Conservation (phyloP, 2,329 filamentous ascomycete genomes). For the Colletotrichum musicola region DNA sequence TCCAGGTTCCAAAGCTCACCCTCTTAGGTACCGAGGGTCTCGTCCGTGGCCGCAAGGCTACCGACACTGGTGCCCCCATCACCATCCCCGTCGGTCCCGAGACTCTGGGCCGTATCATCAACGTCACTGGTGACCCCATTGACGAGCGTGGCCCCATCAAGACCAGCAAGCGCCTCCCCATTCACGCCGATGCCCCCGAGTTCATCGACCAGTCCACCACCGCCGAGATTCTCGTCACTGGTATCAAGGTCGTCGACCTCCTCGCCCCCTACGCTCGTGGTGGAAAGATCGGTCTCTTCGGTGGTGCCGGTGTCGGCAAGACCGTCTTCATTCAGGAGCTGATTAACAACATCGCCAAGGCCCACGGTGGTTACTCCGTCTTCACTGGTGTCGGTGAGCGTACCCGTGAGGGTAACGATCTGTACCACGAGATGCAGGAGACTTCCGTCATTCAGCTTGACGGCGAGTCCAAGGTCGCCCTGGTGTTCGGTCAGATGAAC, state of each 20-base stretch:
- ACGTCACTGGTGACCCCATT: conserved; percentile 99
- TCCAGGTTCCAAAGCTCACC: conserved; percentile 36
- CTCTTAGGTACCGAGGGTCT: conserved; percentile 96
- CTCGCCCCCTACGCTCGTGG: conserved; percentile 99
- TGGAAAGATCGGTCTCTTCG: conserved; percentile 99
- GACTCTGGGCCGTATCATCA: conserved; percentile 99
- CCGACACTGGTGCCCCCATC: conserved; percentile 95
- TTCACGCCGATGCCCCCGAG: conserved; percentile 92
- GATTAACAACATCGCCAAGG: conserved; percentile 99
- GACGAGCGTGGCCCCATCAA: conserved; percentile 99
- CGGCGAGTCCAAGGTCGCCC: conserved; percentile 98
- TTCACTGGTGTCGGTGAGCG: conserved; percentile 99
- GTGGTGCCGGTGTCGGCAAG: conserved; percentile 99
- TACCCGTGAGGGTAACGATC: conserved; percentile 99
- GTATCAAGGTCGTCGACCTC: conserved; percentile 99
- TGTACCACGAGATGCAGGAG: conserved; percentile 99
- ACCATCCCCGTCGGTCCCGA: conserved; percentile 93
- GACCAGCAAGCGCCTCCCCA: conserved; percentile 86
- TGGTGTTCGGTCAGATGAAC: conserved; percentile 99
- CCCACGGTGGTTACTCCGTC: conserved; percentile 99
- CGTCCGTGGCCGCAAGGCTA: conserved; percentile 86
- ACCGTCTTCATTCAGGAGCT: conserved; percentile 99
- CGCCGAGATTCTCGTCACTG: conserved; percentile 96
- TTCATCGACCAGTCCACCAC: conserved; percentile 97
- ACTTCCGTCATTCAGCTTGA: conserved; percentile 99